Conservation (phyloP, 805 yeast species). For the Torulaspora franciscae region DNA sequence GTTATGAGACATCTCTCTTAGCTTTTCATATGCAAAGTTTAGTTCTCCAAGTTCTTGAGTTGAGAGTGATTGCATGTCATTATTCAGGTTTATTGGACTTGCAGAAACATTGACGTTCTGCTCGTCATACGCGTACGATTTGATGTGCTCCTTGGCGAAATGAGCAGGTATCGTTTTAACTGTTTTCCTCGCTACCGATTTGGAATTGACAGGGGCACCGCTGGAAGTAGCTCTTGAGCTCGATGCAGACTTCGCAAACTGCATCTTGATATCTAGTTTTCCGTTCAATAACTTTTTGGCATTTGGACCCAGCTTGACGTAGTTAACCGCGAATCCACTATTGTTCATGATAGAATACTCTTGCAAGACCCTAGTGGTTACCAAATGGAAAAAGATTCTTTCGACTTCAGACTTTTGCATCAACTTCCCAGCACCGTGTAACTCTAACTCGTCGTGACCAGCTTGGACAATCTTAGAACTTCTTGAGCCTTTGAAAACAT, state of each 20-base stretch:
- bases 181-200: not conserved
- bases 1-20: constrained; percentile 23
- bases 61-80: constrained; percentile 12
- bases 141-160: constrained; percentile 2
- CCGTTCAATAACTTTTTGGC: constrained; percentile 47
- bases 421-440: constrained; percentile 66
- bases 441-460: constrained; percentile 56
- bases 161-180: not conserved
- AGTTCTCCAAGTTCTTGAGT: constrained; percentile 26
- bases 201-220: constrained; percentile 6
- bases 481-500: constrained; percentile 70
- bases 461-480: constrained; percentile 53
- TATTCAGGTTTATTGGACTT: constrained; percentile 17
- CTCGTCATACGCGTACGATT: constrained; percentile 5
- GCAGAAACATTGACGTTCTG: not conserved
- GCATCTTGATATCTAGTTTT: constrained; percentile 45
- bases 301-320: constrained; percentile 58
- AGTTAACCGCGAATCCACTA: constrained; percentile 77
- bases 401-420: constrained; percentile 68
- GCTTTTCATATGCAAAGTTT: constrained; percentile 23
- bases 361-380: constrained; percentile 57
- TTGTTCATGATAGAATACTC: constrained; percentile 71
- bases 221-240: constrained; percentile 19
- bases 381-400: constrained; percentile 73
- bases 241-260: constrained; percentile 38